A percentile compares a stretch with the other conserved stretches of the same genome.
Conservation (phyloP, 1,284 basidiomycete species). For the Jaminaea rosea region DNA sequence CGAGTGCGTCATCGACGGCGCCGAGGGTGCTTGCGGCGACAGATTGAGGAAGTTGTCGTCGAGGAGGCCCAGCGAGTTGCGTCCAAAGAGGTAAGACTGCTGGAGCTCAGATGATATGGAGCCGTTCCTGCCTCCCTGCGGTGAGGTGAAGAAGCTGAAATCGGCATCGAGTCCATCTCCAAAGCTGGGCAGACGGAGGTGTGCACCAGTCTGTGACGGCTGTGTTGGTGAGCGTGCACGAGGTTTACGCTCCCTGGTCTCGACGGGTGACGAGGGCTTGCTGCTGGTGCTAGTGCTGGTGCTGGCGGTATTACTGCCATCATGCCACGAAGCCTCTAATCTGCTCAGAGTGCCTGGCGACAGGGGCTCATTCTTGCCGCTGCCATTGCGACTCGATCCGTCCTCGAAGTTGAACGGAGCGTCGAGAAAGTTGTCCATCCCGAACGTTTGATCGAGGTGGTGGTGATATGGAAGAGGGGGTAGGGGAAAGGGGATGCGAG, state of each 20-base stretch:
- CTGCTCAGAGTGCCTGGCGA: not conserved
- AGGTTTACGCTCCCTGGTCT: too few relatives aligned
- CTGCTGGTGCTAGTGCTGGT: too few relatives aligned
- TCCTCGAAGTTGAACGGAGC: not conserved
- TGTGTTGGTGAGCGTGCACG: too few relatives aligned
- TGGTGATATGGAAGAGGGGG: too few relatives aligned
- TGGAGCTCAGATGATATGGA: too few relatives aligned
- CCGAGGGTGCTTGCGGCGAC: not conserved
- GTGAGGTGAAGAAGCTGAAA: not conserved
- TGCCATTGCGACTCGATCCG: too few relatives aligned
- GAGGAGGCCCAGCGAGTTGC: not conserved
- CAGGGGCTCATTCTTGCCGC: not conserved
- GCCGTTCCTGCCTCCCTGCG: not conserved
- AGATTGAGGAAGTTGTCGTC: not conserved
- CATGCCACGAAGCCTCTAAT: not conserved
- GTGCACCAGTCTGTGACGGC: too few relatives aligned
- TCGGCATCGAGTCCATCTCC: not conserved
- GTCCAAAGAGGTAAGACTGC: not conserved
- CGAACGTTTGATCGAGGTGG: too few relatives aligned
- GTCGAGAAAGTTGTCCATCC: not conserved
- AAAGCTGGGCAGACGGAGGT: not conserved
- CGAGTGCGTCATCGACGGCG: not conserved
- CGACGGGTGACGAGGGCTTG: too few relatives aligned
- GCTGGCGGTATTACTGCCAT: not conserved
- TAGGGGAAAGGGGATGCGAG: too few relatives aligned